Base-by-base conservation (phyloP, 305 asterid species). In the Plantago rigida region DNA sequence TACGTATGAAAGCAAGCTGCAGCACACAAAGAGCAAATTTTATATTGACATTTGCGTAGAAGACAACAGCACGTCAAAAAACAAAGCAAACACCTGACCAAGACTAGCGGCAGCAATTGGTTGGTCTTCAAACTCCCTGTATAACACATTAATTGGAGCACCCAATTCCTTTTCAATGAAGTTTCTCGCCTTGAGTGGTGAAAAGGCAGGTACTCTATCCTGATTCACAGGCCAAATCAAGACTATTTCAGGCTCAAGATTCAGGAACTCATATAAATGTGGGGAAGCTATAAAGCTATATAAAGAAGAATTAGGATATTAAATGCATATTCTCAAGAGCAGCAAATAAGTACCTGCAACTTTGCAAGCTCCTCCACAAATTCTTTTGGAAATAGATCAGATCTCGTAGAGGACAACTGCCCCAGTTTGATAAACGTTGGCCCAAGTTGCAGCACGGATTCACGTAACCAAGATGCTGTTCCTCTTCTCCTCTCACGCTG, bases 71-170 rank as follows among this genome's bases (percentile, higher is more conserved):
- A 65, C 64, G 39, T 9, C n/a, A 15, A 71, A 56, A 53, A 65
- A 62, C 57, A 66, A 77, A 66, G 71, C 80, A 83, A 17, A 78
- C 89, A 86, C 96, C 98, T 91, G 98, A 79, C 98, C 98, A 78
- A 91, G 98, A 73, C 98, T 91, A 79, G 98, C 98, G 71, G 98
- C 96, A 56, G 98, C 96, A 74, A 91, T 86, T 12, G 98, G 98
- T 31, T 68, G 71, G 65, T 91, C 98, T 80, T 91, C 98, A 64
- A 91, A 91, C 77, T 76, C 90, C 84, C 64, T 91, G 71, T 64
- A 91, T 60, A 91, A 53, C 57, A 84, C 58, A 62, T 78, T 59
- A 39, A 87, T 66, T 10, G 95, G 89, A 62, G 90, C 86, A 60
- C 95, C 96, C 73, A 91, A 66, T 78, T 91, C 98, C 78, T 67